These are phyloP conservation scores for Tardiomyces digboiensis DNA, from an alignment of 1,139 yeast species.

Conservation along the genomic window DNA sequence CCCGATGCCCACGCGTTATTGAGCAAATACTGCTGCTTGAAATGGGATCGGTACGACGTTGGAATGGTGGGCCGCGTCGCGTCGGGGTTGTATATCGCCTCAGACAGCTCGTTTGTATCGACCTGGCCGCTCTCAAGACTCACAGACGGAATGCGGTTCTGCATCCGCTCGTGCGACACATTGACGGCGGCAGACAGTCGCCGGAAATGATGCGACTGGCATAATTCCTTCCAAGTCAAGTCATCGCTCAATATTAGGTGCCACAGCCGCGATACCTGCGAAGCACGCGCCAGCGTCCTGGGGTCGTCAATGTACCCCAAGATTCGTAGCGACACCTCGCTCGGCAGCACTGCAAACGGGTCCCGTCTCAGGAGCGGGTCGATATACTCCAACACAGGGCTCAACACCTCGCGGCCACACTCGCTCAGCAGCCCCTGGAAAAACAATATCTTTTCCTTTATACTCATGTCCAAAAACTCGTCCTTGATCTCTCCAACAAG, in stretches of 20 bases:
- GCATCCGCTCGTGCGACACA: neutral
- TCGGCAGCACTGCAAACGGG: conserved; percentile 72
- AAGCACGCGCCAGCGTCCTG: conserved; percentile 31
- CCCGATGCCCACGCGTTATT: conserved; percentile 34
- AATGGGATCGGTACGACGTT: conserved; percentile 31
- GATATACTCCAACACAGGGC: conserved; percentile 68
- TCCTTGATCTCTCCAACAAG: conserved; percentile 3
- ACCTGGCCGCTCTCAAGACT: conserved; percentile 1
- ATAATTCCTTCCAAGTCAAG: conserved; percentile 33
- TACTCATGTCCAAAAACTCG: conserved; percentile 10
- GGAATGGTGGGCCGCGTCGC: conserved; percentile 26
- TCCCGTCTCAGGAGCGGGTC: conserved; percentile 73
- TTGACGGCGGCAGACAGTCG: conserved; percentile 29
- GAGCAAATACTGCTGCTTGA: conserved; percentile 32
- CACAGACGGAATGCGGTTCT: neutral
- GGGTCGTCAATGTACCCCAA: conserved; percentile 68
- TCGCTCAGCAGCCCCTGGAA: conserved; percentile 20
- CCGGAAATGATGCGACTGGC: conserved; percentile 30
- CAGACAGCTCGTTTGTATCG: conserved; percentile 18
- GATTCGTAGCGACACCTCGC: conserved; percentile 74
- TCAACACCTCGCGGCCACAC: conserved; percentile 40
- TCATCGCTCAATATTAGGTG: conserved; percentile 32
- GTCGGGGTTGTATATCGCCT: conserved; percentile 27
- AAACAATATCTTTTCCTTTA: conserved; percentile 13
- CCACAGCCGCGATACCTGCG: conserved; percentile 36